These are phyloP conservation scores for Adansonia digitata DNA, from an alignment of 345 rosid species.

Conservation along the genomic window DNA sequence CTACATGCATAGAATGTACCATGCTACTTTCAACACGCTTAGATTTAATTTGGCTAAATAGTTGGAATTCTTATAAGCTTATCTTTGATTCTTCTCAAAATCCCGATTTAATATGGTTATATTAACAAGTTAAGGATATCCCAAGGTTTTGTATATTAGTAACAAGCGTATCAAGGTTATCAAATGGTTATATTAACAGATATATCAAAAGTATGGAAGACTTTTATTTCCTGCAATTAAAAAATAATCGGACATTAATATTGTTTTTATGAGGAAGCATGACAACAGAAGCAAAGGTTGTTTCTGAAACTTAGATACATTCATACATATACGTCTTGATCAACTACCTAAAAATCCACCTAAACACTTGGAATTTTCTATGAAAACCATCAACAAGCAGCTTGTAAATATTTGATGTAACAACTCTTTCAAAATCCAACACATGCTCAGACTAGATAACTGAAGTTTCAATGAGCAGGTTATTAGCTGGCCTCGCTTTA, in stretches of 20 bases:
- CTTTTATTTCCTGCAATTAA: neutral
- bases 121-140: neutral
- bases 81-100: too few species aligned
- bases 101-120: too few species aligned
- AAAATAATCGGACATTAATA: too few species aligned
- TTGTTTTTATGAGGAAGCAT: too few species aligned
- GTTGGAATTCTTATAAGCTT: too few species aligned
- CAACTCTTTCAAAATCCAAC: neutral
- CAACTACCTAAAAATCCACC: neutral
- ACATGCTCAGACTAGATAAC: neutral
- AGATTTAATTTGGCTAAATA: too few species aligned
- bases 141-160: neutral
- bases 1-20: too few species aligned
- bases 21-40: too few species aligned
- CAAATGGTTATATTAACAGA: neutral
- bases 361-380: neutral
- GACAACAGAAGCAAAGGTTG: too few species aligned
- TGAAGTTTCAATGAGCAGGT: neutral
- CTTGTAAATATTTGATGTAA: neutral
- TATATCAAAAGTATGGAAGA: neutral
- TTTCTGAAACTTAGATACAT: neutral
- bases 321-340: too few species aligned
- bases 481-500: neutral
- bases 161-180: too few species aligned
- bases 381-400: neutral